Percentiles rank a stretch among this genome's conserved stretches.
Conservation (phyloP, 1,284 basidiomycete species). For the Exsudoporus floridanus region DNA sequence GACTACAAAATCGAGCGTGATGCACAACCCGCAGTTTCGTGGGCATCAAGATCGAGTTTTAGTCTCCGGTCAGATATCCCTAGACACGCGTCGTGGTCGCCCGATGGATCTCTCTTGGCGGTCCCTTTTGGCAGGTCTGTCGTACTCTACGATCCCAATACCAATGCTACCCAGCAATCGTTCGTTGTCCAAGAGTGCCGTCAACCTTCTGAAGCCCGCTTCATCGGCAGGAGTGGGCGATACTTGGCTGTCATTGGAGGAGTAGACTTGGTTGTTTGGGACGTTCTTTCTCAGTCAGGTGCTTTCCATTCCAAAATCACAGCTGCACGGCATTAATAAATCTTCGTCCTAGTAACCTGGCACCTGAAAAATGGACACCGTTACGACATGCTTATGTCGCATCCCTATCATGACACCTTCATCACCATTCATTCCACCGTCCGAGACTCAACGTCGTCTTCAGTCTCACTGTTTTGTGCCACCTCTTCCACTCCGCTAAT, state of each 20-base stretch:
- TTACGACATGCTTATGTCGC: constrained; percentile 50
- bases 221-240: constrained; percentile 64
- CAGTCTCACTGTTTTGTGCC: constrained; percentile 49
- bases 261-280: constrained; percentile 73
- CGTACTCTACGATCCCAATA: constrained; percentile 75
- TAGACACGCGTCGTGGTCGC: constrained; percentile 72
- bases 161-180: constrained; percentile 64
- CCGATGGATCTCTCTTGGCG: constrained; percentile 84
- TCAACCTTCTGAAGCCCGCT: constrained; percentile 49
- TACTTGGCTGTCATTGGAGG: constrained; percentile 57
- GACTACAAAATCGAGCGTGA: constrained; percentile 5
- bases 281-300: constrained; percentile 74
- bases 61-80: constrained; percentile 70
- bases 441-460: constrained; percentile 31
- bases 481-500: constrained; percentile 45
- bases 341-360: constrained; percentile 55
- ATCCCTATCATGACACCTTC: constrained; percentile 58
- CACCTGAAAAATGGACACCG: constrained; percentile 41
- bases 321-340: constrained; percentile 2
- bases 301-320: constrained; percentile 28
- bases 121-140: constrained; percentile 70
- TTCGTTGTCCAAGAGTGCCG: constrained; percentile 59
- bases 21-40: constrained; percentile 56
- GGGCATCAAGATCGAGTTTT: constrained; percentile 73
- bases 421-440: constrained; percentile 49